Conservation (phyloP, 495 filamentous ascomycete species). For the Aspergillus incahuasiensis region DNA sequence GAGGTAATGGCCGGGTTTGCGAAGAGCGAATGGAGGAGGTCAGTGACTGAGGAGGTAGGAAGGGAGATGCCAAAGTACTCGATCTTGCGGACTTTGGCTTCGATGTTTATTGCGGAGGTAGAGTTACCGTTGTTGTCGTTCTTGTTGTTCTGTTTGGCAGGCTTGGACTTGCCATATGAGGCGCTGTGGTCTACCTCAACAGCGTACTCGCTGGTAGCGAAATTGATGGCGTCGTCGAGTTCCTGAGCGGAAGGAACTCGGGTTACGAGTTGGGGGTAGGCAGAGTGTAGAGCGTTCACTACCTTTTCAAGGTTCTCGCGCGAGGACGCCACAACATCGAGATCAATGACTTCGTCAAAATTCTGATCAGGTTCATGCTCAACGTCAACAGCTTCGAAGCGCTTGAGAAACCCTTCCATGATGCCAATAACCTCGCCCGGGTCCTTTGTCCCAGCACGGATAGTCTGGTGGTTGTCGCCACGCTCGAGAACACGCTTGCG, state of each 20-base stretch:
- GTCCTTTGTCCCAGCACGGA: constrained; percentile 68
- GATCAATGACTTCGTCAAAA: constrained; percentile 80
- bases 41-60: constrained; percentile 50
- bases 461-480: constrained; percentile 97
- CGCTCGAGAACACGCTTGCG: constrained; percentile 73
- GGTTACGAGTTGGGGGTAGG: constrained; percentile 70
- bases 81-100: constrained; percentile 47
- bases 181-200: constrained; percentile 67
- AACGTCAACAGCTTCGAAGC: constrained; percentile 74
- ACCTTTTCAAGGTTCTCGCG: constrained; percentile 83
- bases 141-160: constrained; percentile 35
- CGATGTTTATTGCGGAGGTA: constrained; percentile 11
- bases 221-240: constrained; percentile 74
- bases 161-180: constrained; percentile 24
- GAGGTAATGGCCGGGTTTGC: constrained; percentile 21
- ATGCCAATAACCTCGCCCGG: constrained; percentile 71
- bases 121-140: constrained; percentile 15
- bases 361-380: constrained; percentile 61
- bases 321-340: constrained; percentile 71
- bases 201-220: constrained; percentile 70
- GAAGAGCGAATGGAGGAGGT: constrained; percentile 67
- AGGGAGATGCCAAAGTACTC: constrained; percentile 82
- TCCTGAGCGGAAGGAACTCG: constrained; percentile 66
- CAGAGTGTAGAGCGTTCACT: constrained; percentile 59
- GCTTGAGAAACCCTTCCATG: constrained; percentile 88